Conservation (phyloP, 257 asterid species). For the Solanum pennellii region DNA sequence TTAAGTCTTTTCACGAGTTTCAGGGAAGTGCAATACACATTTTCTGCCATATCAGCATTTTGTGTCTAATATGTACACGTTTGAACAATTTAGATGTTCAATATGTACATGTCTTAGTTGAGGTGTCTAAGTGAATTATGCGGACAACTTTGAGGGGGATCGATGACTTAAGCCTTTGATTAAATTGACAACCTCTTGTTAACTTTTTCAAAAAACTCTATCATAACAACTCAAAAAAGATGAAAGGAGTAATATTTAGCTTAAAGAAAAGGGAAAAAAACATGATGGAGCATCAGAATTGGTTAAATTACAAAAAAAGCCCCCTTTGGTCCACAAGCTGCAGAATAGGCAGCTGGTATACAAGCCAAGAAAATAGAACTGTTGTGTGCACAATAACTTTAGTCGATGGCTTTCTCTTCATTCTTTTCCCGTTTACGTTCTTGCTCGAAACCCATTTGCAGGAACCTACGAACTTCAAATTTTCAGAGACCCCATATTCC, state of each 20-base stretch:
- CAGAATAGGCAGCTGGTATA: background rate
- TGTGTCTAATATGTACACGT: no score
- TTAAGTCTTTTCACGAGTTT: no score
- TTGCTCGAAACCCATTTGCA: constrained; percentile 26
- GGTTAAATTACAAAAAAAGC: background rate
- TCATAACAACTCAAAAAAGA: background rate
- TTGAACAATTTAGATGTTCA: no score
- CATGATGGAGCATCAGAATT: background rate
- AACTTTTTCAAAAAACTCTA: background rate
- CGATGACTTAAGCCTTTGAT: no score
- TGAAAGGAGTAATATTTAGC: background rate
- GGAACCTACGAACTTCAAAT: constrained; percentile 10
- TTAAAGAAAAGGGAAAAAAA: background rate
- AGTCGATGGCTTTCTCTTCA: constrained; percentile 31
- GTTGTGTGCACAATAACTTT: background rate
- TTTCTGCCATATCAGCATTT: no score
- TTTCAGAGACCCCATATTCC: constrained; percentile 4
- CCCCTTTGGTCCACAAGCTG: background rate
- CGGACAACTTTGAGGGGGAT: no score
- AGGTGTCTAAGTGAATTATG: no score
- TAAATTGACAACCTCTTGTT: background rate
- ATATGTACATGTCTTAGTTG: no score
- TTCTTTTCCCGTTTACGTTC: constrained; percentile 61
- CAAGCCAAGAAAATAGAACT: background rate
- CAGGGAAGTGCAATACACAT: no score